These are phyloP conservation scores for Sarcodon aspratus DNA, from an alignment of 768 basidiomycete species.

Conservation along the genomic window DNA sequence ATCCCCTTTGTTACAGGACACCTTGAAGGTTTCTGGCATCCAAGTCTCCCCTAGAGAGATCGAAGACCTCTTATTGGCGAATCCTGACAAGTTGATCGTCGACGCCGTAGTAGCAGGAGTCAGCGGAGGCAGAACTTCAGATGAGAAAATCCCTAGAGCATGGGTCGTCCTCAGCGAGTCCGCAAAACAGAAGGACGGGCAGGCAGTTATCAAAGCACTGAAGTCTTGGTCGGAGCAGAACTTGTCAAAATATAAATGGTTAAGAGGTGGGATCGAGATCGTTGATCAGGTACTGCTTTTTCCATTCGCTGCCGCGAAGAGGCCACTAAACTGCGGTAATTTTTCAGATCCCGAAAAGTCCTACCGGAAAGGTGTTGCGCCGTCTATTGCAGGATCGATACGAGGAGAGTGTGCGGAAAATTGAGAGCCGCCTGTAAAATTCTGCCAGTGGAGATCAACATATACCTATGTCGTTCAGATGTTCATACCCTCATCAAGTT, in stretches of 20 bases:
- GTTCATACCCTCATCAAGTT: too few species aligned
- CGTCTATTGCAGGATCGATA: slow-evolving; percentile 49
- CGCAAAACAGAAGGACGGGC: slow-evolving; percentile 38
- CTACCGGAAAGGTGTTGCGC: slow-evolving; percentile 63
- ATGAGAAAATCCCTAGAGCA: slow-evolving; percentile 68
- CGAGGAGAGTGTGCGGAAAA: slow-evolving; percentile 17
- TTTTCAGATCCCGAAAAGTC: slow-evolving; percentile 57
- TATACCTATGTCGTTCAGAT: too few species aligned
- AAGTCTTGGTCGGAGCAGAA: slow-evolving; percentile 51
- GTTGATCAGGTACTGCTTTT: slow-evolving; percentile 41
- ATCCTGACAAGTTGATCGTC: slow-evolving; percentile 47
- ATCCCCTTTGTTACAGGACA: slow-evolving; percentile 36
- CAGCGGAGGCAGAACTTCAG: slow-evolving; percentile 52
- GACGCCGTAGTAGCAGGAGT: slow-evolving; percentile 72
- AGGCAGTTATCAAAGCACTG: slow-evolving; percentile 30
- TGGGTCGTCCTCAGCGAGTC: slow-evolving; percentile 59
- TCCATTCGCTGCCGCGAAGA: background rate
- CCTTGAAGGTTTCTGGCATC: slow-evolving; percentile 65
- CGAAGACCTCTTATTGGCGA: slow-evolving; percentile 49
- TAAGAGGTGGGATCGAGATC: slow-evolving; percentile 60
- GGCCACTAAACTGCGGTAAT: background rate
- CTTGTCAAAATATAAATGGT: slow-evolving; percentile 67
- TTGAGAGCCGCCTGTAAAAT: too few species aligned
- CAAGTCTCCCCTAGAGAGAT: slow-evolving; percentile 80
- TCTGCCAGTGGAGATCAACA: too few species aligned